Base-by-base conservation (phyloP, 345 rosid species). In the Hibiscus mutabilis region DNA sequence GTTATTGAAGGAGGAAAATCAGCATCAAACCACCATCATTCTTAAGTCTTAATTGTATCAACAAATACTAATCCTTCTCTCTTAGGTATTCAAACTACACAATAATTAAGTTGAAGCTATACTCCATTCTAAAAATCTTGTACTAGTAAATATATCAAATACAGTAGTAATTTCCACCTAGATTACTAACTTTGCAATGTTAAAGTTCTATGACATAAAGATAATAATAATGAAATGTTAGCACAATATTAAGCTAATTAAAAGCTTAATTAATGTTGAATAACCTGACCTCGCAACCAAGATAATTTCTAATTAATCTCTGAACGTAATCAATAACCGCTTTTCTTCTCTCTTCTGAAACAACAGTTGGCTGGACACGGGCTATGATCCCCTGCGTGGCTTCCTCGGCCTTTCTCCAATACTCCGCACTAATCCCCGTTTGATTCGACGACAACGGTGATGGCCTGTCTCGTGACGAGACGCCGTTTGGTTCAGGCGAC, bases 321-420 rank as follows among this genome's bases (percentile, higher is more conserved):
- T 87, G 91, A 37, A 91, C 86, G 78, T 83, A 91, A 71, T 81
- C 82, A 53, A 87, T 83, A 42, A 88, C 94, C 35, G 88, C 80
- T 78, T 78, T 84, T 76, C 97, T 80, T 78, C 91, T 83, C 77
- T 80, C 82, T 81, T 91, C 94, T 7, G 94, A 89, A 4, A 80
- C 84, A 71, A 66, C 72, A 68, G 87, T 87, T 5, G 97, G 91
- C 73, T 87, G 97, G 52, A 91, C 89, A 77, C 76, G 82, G 52
- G 84, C 79, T 56, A 88, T 88, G 72, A 91, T 88, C 53, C 67
- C 82, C 70, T 78, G 83, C 63, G 89, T 84, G 55, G 81, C 88
- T 75, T 84, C 88, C 91, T 91, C 97, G 21, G 87, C 82, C 70
- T 29, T 78, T 61, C 16, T 75, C 89, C 87, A 85, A 75, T 73